phyloP scores from a whole-genome alignment of 805 yeast genomes.

The Cyberlindnera xylosilytica region DNA sequence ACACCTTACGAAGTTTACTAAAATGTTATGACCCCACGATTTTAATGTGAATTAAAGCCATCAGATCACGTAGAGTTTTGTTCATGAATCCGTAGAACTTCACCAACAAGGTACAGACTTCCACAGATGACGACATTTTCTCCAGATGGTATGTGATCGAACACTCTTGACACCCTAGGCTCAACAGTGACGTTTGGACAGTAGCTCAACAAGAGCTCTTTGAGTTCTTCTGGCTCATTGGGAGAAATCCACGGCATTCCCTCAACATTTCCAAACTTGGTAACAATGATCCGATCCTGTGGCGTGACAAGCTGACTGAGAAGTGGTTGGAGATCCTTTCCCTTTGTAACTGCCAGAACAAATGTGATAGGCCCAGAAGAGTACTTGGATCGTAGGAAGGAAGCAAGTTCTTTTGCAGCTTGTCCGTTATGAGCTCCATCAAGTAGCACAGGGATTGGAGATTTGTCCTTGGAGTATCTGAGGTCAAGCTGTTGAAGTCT shows the following conservation, averaged over 20 bases:
- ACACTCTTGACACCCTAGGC: constrained; percentile 27
- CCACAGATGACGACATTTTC: constrained; percentile 56
- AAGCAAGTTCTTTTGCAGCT: constrained; percentile 69
- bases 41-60: too few relatives aligned
- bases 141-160: constrained; percentile 23
- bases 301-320: constrained; percentile 46
- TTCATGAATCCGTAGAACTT: constrained; percentile 41
- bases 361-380: constrained; percentile 46
- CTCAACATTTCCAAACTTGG: constrained; percentile 66
- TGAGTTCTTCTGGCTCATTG: constrained; percentile 30
- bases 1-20: too few relatives aligned
- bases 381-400: constrained; percentile 35
- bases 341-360: constrained; percentile 72
- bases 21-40: background rate
- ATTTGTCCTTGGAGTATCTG: constrained; percentile 21
- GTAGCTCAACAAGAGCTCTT: constrained; percentile 25
- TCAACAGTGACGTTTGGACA: constrained; percentile 28
- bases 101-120: constrained; percentile 64
- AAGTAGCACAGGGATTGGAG: constrained; percentile 42
- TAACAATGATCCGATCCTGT: constrained; percentile 57
- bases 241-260: constrained; percentile 93
- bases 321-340: constrained; percentile 57
- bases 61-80: constrained; percentile 1
- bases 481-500: constrained; percentile 57
- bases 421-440: constrained; percentile 94